Evolutionary conservation across 2,329 filamentous ascomycete species (phyloP), one percentile per base, ranked within the genome.

Genomic region (Fusarium subtropicale): DNA sequence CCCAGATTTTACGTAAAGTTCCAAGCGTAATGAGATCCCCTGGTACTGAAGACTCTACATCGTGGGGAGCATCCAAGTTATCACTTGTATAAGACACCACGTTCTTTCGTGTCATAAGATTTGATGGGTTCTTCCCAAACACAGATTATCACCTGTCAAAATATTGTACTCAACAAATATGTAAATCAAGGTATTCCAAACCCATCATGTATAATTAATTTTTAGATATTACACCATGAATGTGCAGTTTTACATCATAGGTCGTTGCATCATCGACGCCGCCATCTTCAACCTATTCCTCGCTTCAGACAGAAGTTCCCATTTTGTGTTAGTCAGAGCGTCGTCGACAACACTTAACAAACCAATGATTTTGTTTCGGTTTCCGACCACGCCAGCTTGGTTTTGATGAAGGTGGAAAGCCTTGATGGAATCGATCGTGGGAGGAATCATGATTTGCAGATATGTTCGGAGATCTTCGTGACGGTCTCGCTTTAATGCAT

Each of bases 341-440:
- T 74, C 68, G 41, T 75, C 73, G 13, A 75, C 73, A 13, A 75
- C 58, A 11, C 73, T 74, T 28, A 75, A 31, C 5, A 75, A 56
- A 3, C 73, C 73, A 38, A 75, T 71, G 31, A 73, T 69, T 28
- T 72, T 75, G 16, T 75, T 75, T 7, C 73, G 63, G 38, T 75
- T 75, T 8, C 73, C 73, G 0, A 75, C 73, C 2, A 75, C 73
- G 2, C 73, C 73, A 3, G 69, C 73, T 42, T 75, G 73, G n/a
- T 75, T 75, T 26, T 75, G 73, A 15, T 75, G 73, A 16, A 75
- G 44, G 24, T 75, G 73, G 13, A 75, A 75, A 13, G 71, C 73
- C 24, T 75, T 75, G 48, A 71, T 75, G 4, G 73, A 75, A 39
- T 74, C 72, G 15, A 75, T 75, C 0, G 73, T 74, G 4, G 73